Conservation (phyloP, 768 basidiomycete genomes). For the Aureoboletus auriporus region DNA sequence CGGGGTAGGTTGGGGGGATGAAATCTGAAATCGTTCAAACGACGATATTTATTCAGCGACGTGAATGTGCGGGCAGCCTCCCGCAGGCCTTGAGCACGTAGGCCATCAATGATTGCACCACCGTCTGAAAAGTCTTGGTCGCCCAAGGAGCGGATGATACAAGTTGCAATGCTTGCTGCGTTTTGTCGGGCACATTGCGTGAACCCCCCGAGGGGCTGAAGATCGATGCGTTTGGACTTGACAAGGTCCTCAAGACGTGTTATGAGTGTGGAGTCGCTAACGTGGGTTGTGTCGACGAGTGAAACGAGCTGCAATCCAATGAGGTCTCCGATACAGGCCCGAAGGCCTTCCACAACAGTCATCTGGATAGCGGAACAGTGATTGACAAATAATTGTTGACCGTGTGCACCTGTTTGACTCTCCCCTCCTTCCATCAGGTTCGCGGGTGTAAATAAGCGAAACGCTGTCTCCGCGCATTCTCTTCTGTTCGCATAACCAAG, state of each 20-base stretch:
- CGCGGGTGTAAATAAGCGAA: conserved; percentile 63
- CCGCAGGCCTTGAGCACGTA: conserved; percentile 36
- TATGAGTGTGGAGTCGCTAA: conserved; percentile 15
- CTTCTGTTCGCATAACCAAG: conserved; percentile 71
- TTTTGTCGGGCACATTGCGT: conserved; percentile 36
- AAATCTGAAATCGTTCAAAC: conserved; percentile 40
- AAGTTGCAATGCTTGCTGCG: conserved; percentile 53
- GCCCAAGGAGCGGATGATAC: conserved; percentile 58
- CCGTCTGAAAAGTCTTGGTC: conserved; percentile 60
- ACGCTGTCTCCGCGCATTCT: conserved; percentile 63
- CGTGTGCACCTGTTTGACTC: conserved; percentile 25
- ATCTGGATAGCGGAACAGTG: conserved; percentile 63
- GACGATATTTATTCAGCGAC: conserved; percentile 50
- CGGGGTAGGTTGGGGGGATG: conserved; percentile 68
- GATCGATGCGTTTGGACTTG: conserved; percentile 28
- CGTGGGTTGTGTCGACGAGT: conserved; percentile 35
- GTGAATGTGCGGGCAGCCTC: conserved; percentile 44
- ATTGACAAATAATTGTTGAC: conserved; percentile 46
- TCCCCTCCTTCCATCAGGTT: conserved; percentile 49
- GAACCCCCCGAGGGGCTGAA: conserved; percentile 30
- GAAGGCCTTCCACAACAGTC: conserved; percentile 45
- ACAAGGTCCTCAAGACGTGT: conserved; percentile 36
- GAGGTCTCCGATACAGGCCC: conserved; percentile 64
- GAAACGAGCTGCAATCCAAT: conserved; percentile 58
- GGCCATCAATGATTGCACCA: conserved; percentile 45